Evolutionary conservation across 495 filamentous ascomycete species (phyloP).

Genomic region (Penicillium longicatenatum): DNA sequence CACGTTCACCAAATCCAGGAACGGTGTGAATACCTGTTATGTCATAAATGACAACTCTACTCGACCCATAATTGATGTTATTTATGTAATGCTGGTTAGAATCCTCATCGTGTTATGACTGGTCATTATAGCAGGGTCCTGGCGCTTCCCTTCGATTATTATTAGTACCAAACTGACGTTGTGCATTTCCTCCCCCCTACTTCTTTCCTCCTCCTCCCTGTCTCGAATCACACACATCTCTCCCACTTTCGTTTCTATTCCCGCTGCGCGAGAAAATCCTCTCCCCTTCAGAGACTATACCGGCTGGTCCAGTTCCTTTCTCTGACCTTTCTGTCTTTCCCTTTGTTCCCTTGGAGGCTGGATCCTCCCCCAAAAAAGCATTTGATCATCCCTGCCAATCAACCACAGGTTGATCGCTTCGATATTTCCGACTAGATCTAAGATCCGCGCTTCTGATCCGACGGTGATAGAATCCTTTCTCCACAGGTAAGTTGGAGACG

Average conservation of each 20-base stretch:
- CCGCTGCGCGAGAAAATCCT: constrained; percentile 43
- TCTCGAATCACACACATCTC: constrained; percentile 15
- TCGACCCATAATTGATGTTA: not conserved
- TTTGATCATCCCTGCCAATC: not conserved
- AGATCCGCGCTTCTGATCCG: constrained; percentile 1
- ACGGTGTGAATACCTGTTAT: constrained; percentile 11
- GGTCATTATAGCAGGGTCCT: constrained; percentile 2
- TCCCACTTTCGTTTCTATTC: constrained; percentile 40
- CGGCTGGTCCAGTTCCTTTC: constrained; percentile 48
- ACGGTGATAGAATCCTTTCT: not conserved
- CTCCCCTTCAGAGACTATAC: constrained; percentile 35
- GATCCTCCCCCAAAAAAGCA: constrained; percentile 31
- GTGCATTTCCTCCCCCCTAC: constrained; percentile 5
- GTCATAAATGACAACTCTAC: constrained; percentile 4
- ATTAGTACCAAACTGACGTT: constrained; percentile 21
- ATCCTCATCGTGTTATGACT: constrained; percentile 2
- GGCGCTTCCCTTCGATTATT: constrained; percentile 20
- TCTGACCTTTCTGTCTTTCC: constrained; percentile 35
- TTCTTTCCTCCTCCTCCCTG: constrained; percentile 22
- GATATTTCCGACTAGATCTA: not conserved
- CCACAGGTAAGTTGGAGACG: not conserved
- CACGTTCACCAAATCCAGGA: not conserved
- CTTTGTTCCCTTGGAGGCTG: constrained; percentile 38
- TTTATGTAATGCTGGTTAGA: not conserved
- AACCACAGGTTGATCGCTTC: not conserved